phyloP scores from a whole-genome alignment of 768 basidiomycete species.

The Floccularia luteovirens region DNA sequence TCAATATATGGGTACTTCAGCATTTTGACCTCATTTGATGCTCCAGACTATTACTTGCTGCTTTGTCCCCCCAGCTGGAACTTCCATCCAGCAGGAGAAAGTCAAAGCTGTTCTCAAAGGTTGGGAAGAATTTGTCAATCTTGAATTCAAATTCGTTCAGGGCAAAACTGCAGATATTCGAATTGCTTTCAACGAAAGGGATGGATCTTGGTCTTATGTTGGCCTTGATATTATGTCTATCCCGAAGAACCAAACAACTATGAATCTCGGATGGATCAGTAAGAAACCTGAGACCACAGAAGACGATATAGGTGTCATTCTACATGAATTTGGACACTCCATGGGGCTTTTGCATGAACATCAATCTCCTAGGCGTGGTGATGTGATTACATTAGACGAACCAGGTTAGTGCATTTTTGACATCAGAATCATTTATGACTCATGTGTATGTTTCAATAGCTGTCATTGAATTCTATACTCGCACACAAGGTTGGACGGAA shows the following conservation, averaged over 20 bases:
- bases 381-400: slow-evolving; percentile 7
- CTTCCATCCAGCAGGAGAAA: slow-evolving; percentile 6
- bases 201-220: slow-evolving; percentile 11
- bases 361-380: slow-evolving; percentile 5
- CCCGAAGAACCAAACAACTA: slow-evolving; percentile 4
- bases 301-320: slow-evolving; percentile 8
- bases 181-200: slow-evolving; percentile 6
- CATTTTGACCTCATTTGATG: not conserved
- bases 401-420: slow-evolving; percentile 5
- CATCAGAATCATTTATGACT: not conserved
- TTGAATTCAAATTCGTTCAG: slow-evolving; percentile 8
- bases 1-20: not conserved
- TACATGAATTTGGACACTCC: slow-evolving; percentile 11
- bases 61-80: slow-evolving; percentile 4
- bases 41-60: slow-evolving; percentile 5
- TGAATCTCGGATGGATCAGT: slow-evolving; percentile 9
- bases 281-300: slow-evolving; percentile 1
- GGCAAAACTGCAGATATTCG: slow-evolving; percentile 6
- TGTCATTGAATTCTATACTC: slow-evolving; percentile 6
- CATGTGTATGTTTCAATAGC: not conserved
- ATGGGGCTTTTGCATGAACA: slow-evolving; percentile 10
- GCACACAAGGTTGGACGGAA: slow-evolving; percentile 5
- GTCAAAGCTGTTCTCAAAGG: slow-evolving; percentile 4
- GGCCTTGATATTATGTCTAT: slow-evolving; percentile 5
- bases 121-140: slow-evolving; percentile 9